Base-by-base conservation (phyloP, 129 eudicot genomes). In the Logfia minima region DNA sequence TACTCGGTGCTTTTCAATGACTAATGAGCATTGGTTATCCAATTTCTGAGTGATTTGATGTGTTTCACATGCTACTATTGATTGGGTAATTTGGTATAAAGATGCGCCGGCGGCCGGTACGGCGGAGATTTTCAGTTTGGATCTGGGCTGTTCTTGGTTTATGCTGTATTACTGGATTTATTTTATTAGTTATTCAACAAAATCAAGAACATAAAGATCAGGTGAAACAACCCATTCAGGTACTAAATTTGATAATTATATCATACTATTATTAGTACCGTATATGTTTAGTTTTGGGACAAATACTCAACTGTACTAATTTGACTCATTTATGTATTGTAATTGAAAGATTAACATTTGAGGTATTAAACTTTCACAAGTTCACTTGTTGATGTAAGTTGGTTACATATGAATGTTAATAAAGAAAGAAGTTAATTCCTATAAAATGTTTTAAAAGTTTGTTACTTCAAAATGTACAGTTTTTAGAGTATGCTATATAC, bases 91-190 rank as follows among this genome's bases (percentile, higher is more conserved):
- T 68, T 61, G 75, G 35, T 73, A 74, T 3, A 75, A 84, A 83
- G 83, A 92, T 92, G 98, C 82, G 96, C 86, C 90, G 96, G 92
- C 98, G 98, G 83, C 93, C 91, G 82, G 88, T 86, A 61, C 78
- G 98, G 68, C 76, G 90, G 85, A 84, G 87, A 81, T 80, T 81
- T 22, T 68, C 90, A 11, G 86, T 86, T 80, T 90, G 96, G 98
- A 90, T 90, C 92, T 92, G 93, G 88, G 76, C 78, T 37, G 73
- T 90, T 59, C 84, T 92, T 60, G 84, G 85, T n/a, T 43, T 85
- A 39, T 86, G 88, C 52, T 79, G 67, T 75, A 64, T 86, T 69
- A 87, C 86, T 61, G 96, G 90, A 55, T 84, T 92, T 80, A 56
- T 81, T 43, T 21, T 88, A 39, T 86, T 90, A 65, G 85, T 79